Evolutionary conservation across 371 early-diverging fungal genomes (phyloP), one percentile per base, ranked within the genome.

Genomic region (Capniomyces stellatus): DNA sequence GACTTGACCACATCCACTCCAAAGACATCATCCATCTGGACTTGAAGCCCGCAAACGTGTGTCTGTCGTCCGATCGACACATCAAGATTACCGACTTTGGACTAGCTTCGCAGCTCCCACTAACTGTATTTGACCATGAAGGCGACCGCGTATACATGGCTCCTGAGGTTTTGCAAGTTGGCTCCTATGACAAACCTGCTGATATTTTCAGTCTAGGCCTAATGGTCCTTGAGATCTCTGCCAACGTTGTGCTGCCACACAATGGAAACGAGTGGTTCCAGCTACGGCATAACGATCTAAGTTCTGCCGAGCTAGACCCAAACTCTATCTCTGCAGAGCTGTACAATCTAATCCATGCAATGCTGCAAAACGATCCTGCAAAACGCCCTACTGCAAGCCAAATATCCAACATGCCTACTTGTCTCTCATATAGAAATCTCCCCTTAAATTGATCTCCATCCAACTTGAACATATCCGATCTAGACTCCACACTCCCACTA

Each of bases 101-200:
- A 18, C 66, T 80, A 25, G 84, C 92, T 0, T 63, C 82, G 40
- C 59, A 71, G 51, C 60, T 73, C 51, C 81, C 83, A 18, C 64
- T 76, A 61, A 74, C 76, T 69, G 50, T 68, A 63, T 18, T 50
- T 31, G 44, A 15, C 6, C 53, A 49, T 31, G 98, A 98, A 66
- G 98, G 98, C 1, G 98, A 98, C 71, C 79, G 92, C 57, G 74
- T 75, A 31, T 98, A 98, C 56, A 79, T 98, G 75, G 95, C 97
- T 1, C 91, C 90, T 1, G 98, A 98, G 64, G 64, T 93, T 19
- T 63, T 96, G 48, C 59, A 58, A 24, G 58, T 71, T 42, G 87
- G 85, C 49, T 59, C 67, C 8, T 89, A 81, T 64, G 77, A 78
- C 58, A 78, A 77, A 41, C 74, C 85, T 1, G 90, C 89, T 1